Base-by-base conservation (phyloP, 164 flowering plant species). In the Berberis vulgaris region DNA sequence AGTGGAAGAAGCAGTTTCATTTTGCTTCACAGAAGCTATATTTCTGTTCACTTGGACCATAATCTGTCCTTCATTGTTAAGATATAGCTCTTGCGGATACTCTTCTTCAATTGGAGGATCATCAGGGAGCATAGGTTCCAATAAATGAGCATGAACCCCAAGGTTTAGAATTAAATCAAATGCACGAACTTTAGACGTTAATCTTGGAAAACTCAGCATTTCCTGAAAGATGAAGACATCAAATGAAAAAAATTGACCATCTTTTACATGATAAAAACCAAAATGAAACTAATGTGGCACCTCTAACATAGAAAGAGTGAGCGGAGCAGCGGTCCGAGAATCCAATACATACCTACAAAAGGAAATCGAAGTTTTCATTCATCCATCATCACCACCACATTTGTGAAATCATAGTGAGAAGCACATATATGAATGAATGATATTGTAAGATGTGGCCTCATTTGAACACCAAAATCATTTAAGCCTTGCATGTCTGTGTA, bases 101-200 rank as follows among this genome's bases (percentile, higher is more conserved):
- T 86, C 91, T 75, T 95, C 96, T 67, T 86, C 92, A 75, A 89
- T 82, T 45, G 96, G 69, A 65, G 81, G 62, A 68, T 72, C 82
- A 72, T 87, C 89, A 66, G 69, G 67, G 52, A 80, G 69, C 74
- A 87, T 79, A 50, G 97, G 97, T 80, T 89, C 99, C 77, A 95
- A 74, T 64, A 95, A 75, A 56, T 91, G 99, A 69, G 86, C 97
- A 86, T 95, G 99, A 73, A 95, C 96, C 54, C 95, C 99, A 68
- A 95, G 96, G 72, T 95, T 95, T 62, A 95, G 65, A 73, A 95
- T 82, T 69, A 95, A 80, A 82, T 95, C 99, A 81, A 95, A 91
- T 13, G 92, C 94, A 65, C 96, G 92, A 65, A 76, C 65, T 73
- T 86, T 88, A 63, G 96, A 87, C 67, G 84, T 75, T 65, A 84